Conservation (phyloP, 129 eudicot genomes). For the Artemisia tridentata region DNA sequence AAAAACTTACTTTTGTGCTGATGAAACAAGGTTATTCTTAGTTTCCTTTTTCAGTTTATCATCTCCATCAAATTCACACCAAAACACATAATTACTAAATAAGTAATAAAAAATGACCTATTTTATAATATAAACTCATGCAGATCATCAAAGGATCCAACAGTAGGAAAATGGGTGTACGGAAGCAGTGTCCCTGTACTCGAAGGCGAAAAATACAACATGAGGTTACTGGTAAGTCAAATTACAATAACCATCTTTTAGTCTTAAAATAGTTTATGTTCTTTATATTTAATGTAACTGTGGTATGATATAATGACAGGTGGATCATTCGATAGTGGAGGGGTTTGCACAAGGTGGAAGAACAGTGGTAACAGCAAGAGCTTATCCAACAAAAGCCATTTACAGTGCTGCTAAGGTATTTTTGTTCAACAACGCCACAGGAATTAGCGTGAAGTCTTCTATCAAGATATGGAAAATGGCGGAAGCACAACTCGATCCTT, state of each 20-base stretch:
- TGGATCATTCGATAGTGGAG: constrained; percentile 89
- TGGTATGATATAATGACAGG: constrained; percentile 34
- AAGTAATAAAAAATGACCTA: neutral
- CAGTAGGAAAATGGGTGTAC: constrained; percentile 57
- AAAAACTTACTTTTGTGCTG: constrained; percentile 72
- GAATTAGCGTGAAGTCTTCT: constrained; percentile 59
- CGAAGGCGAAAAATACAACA: constrained; percentile 59
- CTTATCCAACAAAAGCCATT: constrained; percentile 75
- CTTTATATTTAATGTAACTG: neutral
- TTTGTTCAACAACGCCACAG: constrained; percentile 86
- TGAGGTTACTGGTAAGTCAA: constrained; percentile 57
- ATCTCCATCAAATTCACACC: neutral
- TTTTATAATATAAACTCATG: constrained; percentile 18
- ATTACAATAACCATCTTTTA: neutral
- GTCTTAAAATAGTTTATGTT: no score
- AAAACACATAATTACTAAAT: neutral
- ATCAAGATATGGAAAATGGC: constrained; percentile 68
- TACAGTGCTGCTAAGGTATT: constrained; percentile 60
- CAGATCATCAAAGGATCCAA: constrained; percentile 76
- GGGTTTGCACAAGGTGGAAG: constrained; percentile 92
- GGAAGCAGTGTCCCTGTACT: constrained; percentile 83
- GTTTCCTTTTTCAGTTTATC: neutral
- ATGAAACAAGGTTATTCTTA: constrained; percentile 60
- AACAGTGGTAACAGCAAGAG: constrained; percentile 72
- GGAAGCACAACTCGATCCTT: constrained; percentile 51